Conservation (phyloP, 2,329 filamentous ascomycete species). For the Trichoderma asperellum region DNA sequence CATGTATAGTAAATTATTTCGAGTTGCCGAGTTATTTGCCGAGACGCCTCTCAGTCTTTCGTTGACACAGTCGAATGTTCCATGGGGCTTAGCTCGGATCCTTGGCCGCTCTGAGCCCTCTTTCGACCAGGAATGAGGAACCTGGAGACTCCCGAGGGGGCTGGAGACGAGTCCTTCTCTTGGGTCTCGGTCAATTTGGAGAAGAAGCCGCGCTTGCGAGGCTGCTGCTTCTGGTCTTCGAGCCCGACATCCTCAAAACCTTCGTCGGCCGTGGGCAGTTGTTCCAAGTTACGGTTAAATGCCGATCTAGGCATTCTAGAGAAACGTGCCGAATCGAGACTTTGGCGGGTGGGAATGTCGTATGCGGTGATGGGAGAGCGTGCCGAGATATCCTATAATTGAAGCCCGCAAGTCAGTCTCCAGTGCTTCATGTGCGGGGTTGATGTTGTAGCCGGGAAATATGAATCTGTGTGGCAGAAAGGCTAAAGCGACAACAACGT, state of each 20-base stretch:
- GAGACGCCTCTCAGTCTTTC: constrained; percentile 25
- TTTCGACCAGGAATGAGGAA: constrained; percentile 75
- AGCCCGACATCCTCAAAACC: constrained; percentile 89
- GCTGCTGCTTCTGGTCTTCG: constrained; percentile 66
- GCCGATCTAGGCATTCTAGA: constrained; percentile 65
- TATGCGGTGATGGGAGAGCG: constrained; percentile 71
- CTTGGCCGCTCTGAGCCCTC: constrained; percentile 66
- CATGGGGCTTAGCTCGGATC: constrained; percentile 72
- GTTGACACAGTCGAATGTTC: constrained; percentile 43
- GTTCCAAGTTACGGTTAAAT: constrained; percentile 60
- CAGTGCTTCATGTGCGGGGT: constrained; percentile 1
- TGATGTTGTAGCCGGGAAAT: neutral
- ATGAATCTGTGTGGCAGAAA: neutral
- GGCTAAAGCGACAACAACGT: constrained; percentile 50
- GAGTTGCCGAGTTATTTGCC: neutral
- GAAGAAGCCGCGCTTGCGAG: constrained; percentile 71
- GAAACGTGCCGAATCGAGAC: constrained; percentile 75
- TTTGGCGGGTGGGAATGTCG: constrained; percentile 70
- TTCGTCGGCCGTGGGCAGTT: constrained; percentile 73
- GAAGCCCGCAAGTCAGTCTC: constrained; percentile 31
- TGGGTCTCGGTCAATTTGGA: constrained; percentile 69
- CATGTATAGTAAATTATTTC: constrained; percentile 21
- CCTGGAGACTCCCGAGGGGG: constrained; percentile 51
- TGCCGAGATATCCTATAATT: constrained; percentile 80
- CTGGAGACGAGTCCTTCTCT: constrained; percentile 34